Conservation (phyloP, 2,329 filamentous ascomycete species). For the Zasmidium angulare region DNA sequence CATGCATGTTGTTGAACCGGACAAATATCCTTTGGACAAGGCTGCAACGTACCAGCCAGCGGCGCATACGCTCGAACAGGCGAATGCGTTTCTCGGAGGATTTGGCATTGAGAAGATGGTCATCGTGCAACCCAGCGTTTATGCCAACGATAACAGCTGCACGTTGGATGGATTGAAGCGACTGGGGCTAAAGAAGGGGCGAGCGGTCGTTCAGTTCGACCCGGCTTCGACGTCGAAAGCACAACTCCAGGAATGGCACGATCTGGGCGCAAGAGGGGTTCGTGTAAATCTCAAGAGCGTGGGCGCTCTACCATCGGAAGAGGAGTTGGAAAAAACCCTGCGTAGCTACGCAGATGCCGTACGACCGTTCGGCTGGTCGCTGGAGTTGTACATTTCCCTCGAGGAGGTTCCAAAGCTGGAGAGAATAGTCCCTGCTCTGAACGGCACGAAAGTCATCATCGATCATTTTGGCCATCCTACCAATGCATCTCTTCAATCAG, state of each 20-base stretch:
- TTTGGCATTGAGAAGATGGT: conserved; percentile 58
- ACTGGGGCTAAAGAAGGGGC: conserved; percentile 51
- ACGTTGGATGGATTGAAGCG: conserved; percentile 54
- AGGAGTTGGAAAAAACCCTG: conserved; percentile 46
- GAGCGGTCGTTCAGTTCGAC: conserved; percentile 60
- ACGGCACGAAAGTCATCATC: conserved; percentile 53
- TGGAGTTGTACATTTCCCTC: conserved; percentile 60
- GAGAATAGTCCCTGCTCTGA: conserved; percentile 48
- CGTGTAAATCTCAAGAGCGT: conserved; percentile 60
- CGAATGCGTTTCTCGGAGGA: conserved; percentile 51
- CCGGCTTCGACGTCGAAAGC: conserved; percentile 40
- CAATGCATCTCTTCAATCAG: conserved; percentile 28
- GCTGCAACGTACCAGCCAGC: conserved; percentile 54
- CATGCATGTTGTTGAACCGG: conserved; percentile 62
- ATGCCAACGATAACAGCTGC: conserved; percentile 61
- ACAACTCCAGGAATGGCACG: conserved; percentile 55
- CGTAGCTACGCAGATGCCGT: conserved; percentile 53
- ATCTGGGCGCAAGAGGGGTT: conserved; percentile 58
- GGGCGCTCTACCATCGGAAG: conserved; percentile 39
- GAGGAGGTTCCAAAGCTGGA: conserved; percentile 51
- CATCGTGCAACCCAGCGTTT: conserved; percentile 61
- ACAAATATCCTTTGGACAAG: conserved; percentile 48
- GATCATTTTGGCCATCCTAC: conserved; percentile 56
- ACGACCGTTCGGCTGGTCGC: conserved; percentile 54
- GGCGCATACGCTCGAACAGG: conserved; percentile 52